Evolutionary conservation across 78 protist species (phyloP), one percentile per base, ranked within the genome.

Genomic region (Dictyostelium intermedium): DNA sequence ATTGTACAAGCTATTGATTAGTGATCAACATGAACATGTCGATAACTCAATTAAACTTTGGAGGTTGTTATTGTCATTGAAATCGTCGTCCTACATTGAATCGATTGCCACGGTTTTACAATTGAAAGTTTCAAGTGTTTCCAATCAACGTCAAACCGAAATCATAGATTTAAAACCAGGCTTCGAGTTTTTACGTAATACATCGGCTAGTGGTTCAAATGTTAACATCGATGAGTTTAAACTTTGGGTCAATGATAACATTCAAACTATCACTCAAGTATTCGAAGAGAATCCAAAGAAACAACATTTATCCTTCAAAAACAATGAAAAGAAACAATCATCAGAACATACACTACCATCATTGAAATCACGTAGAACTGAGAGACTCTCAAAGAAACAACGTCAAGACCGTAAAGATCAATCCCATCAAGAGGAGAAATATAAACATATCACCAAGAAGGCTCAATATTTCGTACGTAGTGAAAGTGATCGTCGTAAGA

Each of bases 261-360:
- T 89, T 18, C n/a, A 30, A 9, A 27, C 30, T 11, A 23, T 89
- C 7, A 50, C 72, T 32, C 60, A 61, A 76, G 94, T 89, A 13
- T 89, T 89, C 81, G 94, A 89, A 20, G 94, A 89, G 76, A 47
- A 27, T 47, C 84, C 87, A 25, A 89, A 89, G 82, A 41, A 56
- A 30, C 72, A 81, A 47, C 87, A 89, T 34, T 27, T 47, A 5
- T 30, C 23, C 10, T 47, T 14, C 1, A 30, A 61, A 5, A 69
- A 45, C 6, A 56, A 47, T 9, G 94, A 89, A 60, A 69, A 74
- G 8, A 89, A 80, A 20, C 23, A 45, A 2, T 27, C 85, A 2
- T 6, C 50, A 0, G 94, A 89, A 20, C 61, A 60, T 34, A 82
- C 86, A 5, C 25, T 89, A 50, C 30, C 45, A 6, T 13, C 27